phyloP scores from a whole-genome alignment of 73 alveolate genomes.

The Paramecium octaurelia region DNA sequence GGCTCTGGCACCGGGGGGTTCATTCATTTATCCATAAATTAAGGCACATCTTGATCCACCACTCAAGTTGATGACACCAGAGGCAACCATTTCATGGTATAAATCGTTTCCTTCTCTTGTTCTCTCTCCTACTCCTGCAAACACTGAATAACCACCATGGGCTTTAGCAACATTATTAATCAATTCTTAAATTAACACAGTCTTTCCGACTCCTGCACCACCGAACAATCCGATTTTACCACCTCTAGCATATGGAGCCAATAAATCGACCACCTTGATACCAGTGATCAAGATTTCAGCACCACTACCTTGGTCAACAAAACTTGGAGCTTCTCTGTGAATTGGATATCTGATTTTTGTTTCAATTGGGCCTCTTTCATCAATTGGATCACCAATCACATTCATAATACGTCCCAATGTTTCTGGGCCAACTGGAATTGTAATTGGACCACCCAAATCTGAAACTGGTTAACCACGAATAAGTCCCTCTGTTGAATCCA shows the following conservation, averaged over 20 bases:
- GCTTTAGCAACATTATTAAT: slow-evolving; percentile 94
- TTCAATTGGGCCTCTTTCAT: slow-evolving; percentile 90
- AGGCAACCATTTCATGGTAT: slow-evolving; percentile 88
- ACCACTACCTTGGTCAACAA: slow-evolving; percentile 88
- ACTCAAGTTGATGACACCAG: slow-evolving; percentile 68
- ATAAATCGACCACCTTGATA: slow-evolving; percentile 93
- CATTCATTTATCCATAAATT: slow-evolving; percentile 98
- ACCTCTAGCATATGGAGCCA: slow-evolving; percentile 98
- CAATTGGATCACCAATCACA: slow-evolving; percentile 97
- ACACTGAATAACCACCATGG: slow-evolving; percentile 97
- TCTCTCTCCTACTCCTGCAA: slow-evolving; percentile 97
- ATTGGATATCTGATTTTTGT: slow-evolving; percentile 80
- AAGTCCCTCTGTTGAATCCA: slow-evolving; percentile 97
- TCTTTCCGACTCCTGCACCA: slow-evolving; percentile 99
- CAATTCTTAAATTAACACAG: slow-evolving; percentile 96
- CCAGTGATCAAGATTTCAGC: slow-evolving; percentile 93
- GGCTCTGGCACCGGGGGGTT: slow-evolving; percentile 99
- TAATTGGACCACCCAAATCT: slow-evolving; percentile 92
- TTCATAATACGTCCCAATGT: slow-evolving; percentile 94
- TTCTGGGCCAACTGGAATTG: slow-evolving; percentile 97
- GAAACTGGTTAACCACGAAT: slow-evolving; percentile 90
- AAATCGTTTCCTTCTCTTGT: slow-evolving; percentile 94
- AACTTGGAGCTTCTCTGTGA: slow-evolving; percentile 96
- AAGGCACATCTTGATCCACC: slow-evolving; percentile 92
- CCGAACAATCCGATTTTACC: slow-evolving; percentile 94